These are phyloP conservation scores for Kazachstania sp. DNA, from an alignment of 1,139 yeast species.

Conservation along the genomic window DNA sequence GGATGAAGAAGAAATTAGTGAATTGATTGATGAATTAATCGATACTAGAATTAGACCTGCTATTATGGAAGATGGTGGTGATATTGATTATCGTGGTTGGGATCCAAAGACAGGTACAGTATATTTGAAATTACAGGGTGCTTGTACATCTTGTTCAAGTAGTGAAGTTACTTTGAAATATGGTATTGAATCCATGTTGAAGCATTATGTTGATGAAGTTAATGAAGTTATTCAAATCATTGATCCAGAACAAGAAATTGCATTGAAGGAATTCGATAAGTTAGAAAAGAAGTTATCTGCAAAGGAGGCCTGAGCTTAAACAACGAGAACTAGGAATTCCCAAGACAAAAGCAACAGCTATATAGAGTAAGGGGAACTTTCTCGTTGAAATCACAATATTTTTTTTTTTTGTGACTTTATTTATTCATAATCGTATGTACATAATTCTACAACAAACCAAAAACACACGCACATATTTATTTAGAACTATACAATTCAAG, in stretches of 20 bases:
- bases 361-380: no score
- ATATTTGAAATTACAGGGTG: slow-evolving; percentile 59
- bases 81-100: slow-evolving; percentile 62
- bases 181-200: slow-evolving; percentile 77
- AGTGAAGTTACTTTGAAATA: slow-evolving; percentile 67
- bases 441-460: neutral
- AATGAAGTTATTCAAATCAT: slow-evolving; percentile 53
- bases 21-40: slow-evolving; percentile 86
- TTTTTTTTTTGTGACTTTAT: neutral
- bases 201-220: slow-evolving; percentile 73
- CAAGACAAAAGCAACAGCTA: neutral
- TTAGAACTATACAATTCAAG: slow-evolving; percentile 14
- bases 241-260: slow-evolving; percentile 37
- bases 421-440: neutral
- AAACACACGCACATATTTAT: neutral
- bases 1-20: slow-evolving; percentile 51
- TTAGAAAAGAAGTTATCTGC: slow-evolving; percentile 25
- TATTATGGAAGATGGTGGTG: slow-evolving; percentile 80
- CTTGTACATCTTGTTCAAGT: slow-evolving; percentile 72
- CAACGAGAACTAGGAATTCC: neutral
- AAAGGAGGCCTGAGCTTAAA: slow-evolving; percentile 4
- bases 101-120: slow-evolving; percentile 59
- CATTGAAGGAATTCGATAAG: slow-evolving; percentile 30
- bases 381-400: neutral
- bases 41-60: slow-evolving; percentile 96